Conservation (phyloP, 2,329 filamentous ascomycete species). For the Pseudocercospora musae region DNA sequence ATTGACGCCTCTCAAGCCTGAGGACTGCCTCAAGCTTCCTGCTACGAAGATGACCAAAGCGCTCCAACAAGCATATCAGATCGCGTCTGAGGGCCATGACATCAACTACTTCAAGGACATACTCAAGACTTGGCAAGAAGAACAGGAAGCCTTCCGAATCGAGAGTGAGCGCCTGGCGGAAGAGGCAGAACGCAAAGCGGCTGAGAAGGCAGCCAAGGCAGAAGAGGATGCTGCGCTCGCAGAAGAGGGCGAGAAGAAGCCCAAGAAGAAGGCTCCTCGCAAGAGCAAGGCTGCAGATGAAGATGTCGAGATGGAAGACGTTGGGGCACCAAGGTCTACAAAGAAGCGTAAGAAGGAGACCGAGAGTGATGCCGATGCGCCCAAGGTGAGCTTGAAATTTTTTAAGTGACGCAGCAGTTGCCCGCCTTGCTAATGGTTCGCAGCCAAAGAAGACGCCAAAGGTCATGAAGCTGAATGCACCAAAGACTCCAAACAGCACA, state of each 20-base stretch:
- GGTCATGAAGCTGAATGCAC: constrained; percentile 46
- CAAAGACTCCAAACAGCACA: constrained; percentile 39
- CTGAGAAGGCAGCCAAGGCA: constrained; percentile 44
- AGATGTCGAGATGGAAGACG: constrained; percentile 58
- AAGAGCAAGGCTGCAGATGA: constrained; percentile 36
- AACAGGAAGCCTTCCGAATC: constrained; percentile 39
- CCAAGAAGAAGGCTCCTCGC: constrained; percentile 35
- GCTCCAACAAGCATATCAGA: constrained; percentile 71
- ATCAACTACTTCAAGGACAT: constrained; percentile 81
- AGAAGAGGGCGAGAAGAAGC: constrained; percentile 52
- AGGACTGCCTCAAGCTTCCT: constrained; percentile 63
- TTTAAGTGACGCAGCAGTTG: not conserved
- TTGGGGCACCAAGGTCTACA: constrained; percentile 56
- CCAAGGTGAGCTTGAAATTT: constrained; percentile 48
- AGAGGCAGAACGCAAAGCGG: constrained; percentile 38
- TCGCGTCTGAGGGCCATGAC: constrained; percentile 74
- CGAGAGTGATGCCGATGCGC: constrained; percentile 66
- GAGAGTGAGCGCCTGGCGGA: constrained; percentile 40
- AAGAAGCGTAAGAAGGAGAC: constrained; percentile 80
- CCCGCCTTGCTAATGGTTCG: constrained; percentile 28
- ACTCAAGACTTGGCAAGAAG: constrained; percentile 58
- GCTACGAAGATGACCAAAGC: constrained; percentile 78
- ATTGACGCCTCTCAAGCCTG: constrained; percentile 71
- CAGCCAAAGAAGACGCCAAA: constrained; percentile 52
- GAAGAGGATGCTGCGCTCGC: constrained; percentile 31